Evolutionary conservation across 305 asterid genomes (phyloP).

Genomic region (Galium porrigens): DNA sequence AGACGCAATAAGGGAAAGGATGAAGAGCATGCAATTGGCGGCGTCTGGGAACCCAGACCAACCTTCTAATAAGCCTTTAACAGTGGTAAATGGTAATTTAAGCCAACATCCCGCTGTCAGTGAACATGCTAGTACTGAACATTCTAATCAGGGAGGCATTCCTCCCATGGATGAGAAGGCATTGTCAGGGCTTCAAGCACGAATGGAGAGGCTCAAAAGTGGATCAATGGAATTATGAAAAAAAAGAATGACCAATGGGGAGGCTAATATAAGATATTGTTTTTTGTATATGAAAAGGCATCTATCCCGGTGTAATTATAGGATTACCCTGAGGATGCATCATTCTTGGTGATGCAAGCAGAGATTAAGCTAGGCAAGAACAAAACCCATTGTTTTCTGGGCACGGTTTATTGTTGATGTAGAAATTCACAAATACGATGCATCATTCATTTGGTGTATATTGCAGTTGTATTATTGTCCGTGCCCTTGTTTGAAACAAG

Average conservation of each 20-base stretch:
- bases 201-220: slow-evolving; percentile 94
- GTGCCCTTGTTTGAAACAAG: not conserved
- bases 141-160: slow-evolving; percentile 44
- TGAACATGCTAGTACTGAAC: slow-evolving; percentile 33
- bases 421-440: not conserved
- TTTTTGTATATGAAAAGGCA: slow-evolving; percentile 22
- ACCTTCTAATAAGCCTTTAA: slow-evolving; percentile 44
- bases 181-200: slow-evolving; percentile 91
- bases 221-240: slow-evolving; percentile 64
- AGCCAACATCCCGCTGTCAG: slow-evolving; percentile 23
- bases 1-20: slow-evolving; percentile 96
- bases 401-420: not conserved
- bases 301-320: slow-evolving; percentile 8
- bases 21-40: slow-evolving; percentile 88
- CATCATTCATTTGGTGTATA: not conserved
- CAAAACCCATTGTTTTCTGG: not conserved
- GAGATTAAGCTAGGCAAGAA: not conserved
- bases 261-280: slow-evolving; percentile 11
- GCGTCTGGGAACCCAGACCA: slow-evolving; percentile 47
- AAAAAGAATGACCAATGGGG: not conserved
- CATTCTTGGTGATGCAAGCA: not conserved
- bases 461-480: not conserved
- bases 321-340: slow-evolving; percentile 8
- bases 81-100: slow-evolving; percentile 42
- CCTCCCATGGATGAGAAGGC: slow-evolving; percentile 99